phyloP scores from a whole-genome alignment of 257 asterid genomes.

The Phtheirospermum japonicum region DNA sequence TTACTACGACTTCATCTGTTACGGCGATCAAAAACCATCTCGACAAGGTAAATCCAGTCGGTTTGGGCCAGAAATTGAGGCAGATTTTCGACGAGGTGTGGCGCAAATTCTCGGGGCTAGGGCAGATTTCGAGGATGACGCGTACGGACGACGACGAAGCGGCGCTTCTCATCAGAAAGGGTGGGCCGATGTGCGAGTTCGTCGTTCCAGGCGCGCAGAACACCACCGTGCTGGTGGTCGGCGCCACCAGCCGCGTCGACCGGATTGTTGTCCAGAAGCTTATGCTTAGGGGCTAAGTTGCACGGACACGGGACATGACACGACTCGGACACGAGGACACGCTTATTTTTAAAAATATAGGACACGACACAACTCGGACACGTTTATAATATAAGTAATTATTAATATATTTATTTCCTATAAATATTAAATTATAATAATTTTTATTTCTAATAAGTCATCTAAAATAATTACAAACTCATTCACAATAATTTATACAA shows the following conservation, averaged over 20 bases:
- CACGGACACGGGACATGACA: too few species aligned
- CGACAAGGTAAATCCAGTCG: conserved; percentile 93
- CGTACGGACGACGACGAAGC: conserved; percentile 64
- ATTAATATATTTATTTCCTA: too few species aligned
- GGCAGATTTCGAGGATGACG: conserved; percentile 82
- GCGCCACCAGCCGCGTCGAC: conserved; percentile 98
- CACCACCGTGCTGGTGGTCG: conserved; percentile 90
- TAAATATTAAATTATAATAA: too few species aligned
- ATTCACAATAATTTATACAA: too few species aligned
- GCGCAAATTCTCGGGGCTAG: conserved; percentile 93
- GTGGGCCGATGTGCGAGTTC: conserved; percentile 97
- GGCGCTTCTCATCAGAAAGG: conserved; percentile 59
- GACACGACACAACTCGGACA: too few species aligned
- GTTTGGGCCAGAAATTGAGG: conserved; percentile 80
- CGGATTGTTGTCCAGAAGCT: conserved; percentile 88
- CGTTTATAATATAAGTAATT: too few species aligned
- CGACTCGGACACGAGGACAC: too few species aligned
- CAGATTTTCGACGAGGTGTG: conserved; percentile 94
- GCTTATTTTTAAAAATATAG: too few species aligned
- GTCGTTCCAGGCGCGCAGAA: conserved; percentile 96
- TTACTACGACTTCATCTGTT: conserved; percentile 36
- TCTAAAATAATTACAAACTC: too few species aligned
- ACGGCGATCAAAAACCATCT: conserved; percentile 61
- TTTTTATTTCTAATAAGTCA: too few species aligned
- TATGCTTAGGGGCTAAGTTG: conserved; percentile 97